phyloP scores from a whole-genome alignment of 768 basidiomycete genomes.

The Lenzites betulinus region DNA sequence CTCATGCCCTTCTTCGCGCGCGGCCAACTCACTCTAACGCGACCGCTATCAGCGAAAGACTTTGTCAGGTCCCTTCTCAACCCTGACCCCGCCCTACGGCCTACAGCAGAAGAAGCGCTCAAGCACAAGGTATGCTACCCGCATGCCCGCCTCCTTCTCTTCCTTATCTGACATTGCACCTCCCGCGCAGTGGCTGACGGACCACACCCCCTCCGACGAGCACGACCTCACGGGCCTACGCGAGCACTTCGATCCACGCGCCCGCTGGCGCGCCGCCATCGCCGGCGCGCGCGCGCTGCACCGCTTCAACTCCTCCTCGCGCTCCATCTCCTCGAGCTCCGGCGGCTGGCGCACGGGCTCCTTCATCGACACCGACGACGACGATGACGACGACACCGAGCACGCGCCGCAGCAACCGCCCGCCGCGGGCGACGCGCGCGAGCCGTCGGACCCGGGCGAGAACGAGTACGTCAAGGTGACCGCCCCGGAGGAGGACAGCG shows the following conservation, averaged over 20 bases:
- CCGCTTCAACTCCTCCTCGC: slow-evolving; percentile 30
- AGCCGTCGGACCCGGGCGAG: slow-evolving; percentile 35
- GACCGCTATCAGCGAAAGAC: slow-evolving; percentile 62
- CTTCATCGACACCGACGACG: slow-evolving; percentile 33
- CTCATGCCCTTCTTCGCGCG: neutral
- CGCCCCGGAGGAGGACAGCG: slow-evolving; percentile 29
- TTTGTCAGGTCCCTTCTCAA: slow-evolving; percentile 77
- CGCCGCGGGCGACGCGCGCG: slow-evolving; percentile 13
- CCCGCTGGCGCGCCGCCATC: slow-evolving; percentile 76
- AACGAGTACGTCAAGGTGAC: slow-evolving; percentile 48
- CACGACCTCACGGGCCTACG: slow-evolving; percentile 80
- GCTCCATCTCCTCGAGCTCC: slow-evolving; percentile 26
- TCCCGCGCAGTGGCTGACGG: slow-evolving; percentile 68
- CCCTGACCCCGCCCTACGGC: slow-evolving; percentile 69
- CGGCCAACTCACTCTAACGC: neutral
- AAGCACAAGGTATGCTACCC: slow-evolving; percentile 55
- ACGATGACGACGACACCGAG: slow-evolving; percentile 36
- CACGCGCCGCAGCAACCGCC: slow-evolving; percentile 33
- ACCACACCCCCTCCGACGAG: slow-evolving; percentile 62
- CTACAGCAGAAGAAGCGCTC: slow-evolving; percentile 73
- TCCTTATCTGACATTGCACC: neutral
- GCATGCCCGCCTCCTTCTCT: neutral
- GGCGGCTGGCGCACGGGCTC: slow-evolving; percentile 34
- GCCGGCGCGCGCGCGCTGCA: slow-evolving; percentile 43
- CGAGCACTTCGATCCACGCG: slow-evolving; percentile 78